A percentile compares a stretch with the other conserved stretches of the same genome.
Evolutionary conservation across 2,329 filamentous ascomycete species (phyloP).

Genomic region (Kalmusia sp.): DNA sequence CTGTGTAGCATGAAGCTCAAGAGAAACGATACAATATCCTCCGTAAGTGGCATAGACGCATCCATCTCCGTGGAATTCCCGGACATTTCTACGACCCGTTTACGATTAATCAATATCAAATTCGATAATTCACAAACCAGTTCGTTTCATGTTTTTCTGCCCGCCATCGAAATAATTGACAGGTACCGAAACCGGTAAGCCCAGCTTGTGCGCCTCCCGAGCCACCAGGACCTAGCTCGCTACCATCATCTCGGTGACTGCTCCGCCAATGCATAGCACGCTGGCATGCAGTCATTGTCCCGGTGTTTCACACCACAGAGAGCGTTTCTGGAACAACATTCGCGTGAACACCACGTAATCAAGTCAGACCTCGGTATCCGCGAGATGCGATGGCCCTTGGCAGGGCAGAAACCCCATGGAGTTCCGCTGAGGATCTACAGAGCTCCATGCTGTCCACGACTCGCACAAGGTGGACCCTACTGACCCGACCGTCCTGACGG

Average conservation of each 20-base stretch:
- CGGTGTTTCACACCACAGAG: neutral
- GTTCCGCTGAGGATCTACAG: neutral
- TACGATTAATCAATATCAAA: neutral
- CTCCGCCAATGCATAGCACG: constrained; percentile 3
- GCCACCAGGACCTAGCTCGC: constrained; percentile 4
- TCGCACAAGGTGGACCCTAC: neutral
- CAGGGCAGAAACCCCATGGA: neutral
- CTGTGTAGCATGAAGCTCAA: constrained; percentile 4
- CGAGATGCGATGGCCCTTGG: neutral
- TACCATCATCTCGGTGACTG: constrained; percentile 1
- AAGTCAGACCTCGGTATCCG: neutral
- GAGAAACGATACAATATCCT: constrained; percentile 1
- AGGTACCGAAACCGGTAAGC: neutral
- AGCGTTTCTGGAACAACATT: neutral
- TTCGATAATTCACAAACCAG: constrained; percentile 1
- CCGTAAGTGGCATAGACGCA: constrained; percentile 2
- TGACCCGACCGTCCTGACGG: too few species aligned
- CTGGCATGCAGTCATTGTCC: neutral
- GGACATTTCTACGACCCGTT: neutral
- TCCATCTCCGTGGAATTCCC: neutral
- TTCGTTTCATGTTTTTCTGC: neutral
- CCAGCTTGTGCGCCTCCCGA: neutral
- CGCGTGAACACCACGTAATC: neutral
- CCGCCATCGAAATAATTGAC: neutral
- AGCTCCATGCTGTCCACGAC: neutral